phyloP scores from a whole-genome alignment of 2,329 filamentous ascomycete genomes.

The Tolypocladium album region DNA sequence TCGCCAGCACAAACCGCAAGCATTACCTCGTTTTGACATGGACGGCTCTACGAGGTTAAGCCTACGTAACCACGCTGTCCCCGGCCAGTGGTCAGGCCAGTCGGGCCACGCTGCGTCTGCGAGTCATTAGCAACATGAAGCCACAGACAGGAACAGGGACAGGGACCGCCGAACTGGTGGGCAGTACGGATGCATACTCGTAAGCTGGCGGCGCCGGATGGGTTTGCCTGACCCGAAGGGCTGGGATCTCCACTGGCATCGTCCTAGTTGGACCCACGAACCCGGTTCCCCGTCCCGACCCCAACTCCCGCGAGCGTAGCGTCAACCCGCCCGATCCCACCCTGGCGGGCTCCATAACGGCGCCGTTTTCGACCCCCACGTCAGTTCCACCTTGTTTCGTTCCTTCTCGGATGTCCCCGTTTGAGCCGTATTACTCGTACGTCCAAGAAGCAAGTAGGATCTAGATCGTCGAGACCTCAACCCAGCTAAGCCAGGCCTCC shows the following conservation, averaged over 20 bases:
- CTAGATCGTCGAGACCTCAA: neutral
- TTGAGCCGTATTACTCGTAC: neutral
- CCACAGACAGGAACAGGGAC: neutral
- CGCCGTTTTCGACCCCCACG: neutral
- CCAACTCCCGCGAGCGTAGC: neutral
- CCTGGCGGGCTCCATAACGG: neutral
- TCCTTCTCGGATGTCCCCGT: neutral
- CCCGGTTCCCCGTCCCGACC: slow-evolving; percentile 2
- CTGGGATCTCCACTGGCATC: neutral
- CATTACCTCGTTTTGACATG: neutral
- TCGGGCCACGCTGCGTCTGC: neutral
- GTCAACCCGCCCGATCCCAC: neutral
- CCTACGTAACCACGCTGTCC: neutral
- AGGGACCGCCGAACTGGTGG: neutral
- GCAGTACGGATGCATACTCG: neutral
- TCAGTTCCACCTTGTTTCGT: neutral
- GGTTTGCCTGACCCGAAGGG: neutral
- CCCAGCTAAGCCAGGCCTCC: neutral
- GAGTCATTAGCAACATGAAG: neutral
- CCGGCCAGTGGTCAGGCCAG: neutral
- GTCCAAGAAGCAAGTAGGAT: no score
- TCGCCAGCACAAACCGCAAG: neutral
- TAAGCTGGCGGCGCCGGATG: neutral
- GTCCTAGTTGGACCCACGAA: slow-evolving; percentile 1
- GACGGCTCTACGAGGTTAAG: neutral